Conservation (phyloP, 2,329 filamentous ascomycete genomes). For the Monilinia laxa region DNA sequence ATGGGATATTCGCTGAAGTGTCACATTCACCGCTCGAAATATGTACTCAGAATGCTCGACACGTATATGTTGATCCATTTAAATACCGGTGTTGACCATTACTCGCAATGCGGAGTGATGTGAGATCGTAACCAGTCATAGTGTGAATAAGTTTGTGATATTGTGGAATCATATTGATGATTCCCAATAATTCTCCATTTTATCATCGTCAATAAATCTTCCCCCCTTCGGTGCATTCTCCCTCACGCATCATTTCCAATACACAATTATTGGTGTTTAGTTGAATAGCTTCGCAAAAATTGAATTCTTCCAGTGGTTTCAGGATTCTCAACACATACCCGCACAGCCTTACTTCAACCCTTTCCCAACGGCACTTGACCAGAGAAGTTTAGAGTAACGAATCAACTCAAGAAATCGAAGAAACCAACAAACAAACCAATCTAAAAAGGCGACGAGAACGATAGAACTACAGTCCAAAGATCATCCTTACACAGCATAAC, state of each 20-base stretch:
- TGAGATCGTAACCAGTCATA: constrained; percentile 14
- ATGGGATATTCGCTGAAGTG: constrained; percentile 24
- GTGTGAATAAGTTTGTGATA: constrained; percentile 17
- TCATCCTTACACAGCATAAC: constrained; percentile 16
- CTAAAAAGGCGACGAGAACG: constrained; percentile 13
- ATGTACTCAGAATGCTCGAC: constrained; percentile 15
- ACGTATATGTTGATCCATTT: constrained; percentile 25
- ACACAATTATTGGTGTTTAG: constrained; percentile 18
- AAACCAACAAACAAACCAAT: constrained; percentile 6
- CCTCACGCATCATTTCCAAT: constrained; percentile 19
- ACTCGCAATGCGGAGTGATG: constrained; percentile 7
- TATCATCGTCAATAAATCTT: constrained; percentile 14
- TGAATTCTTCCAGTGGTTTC: constrained; percentile 22
- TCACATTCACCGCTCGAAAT: constrained; percentile 23
- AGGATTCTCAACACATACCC: constrained; percentile 9
- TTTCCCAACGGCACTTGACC: constrained; percentile 8
- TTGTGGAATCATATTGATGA: constrained; percentile 17
- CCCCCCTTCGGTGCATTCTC: not conserved
- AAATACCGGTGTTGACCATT: constrained; percentile 20
- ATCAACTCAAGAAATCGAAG: not conserved
- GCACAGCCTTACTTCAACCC: constrained; percentile 18
- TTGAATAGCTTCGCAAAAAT: constrained; percentile 12
- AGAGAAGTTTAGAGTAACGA: not conserved
- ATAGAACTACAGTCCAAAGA: constrained; percentile 10
- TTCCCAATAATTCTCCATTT: constrained; percentile 11